These are phyloP conservation scores for Gossypium trilobum DNA, from an alignment of 441 rosid genomes.

Conservation along the genomic window DNA sequence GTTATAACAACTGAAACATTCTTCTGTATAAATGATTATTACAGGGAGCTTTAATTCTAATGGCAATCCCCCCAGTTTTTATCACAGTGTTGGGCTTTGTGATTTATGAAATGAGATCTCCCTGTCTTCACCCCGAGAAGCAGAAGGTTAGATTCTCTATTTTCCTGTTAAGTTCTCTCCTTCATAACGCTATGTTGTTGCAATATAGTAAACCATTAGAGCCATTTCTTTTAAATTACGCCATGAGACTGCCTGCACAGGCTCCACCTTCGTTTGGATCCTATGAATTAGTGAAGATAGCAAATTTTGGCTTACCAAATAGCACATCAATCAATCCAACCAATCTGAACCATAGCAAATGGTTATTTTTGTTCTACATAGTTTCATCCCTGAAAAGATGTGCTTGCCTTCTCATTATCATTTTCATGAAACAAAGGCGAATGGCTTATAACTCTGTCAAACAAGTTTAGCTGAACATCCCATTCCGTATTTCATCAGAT, in stretches of 20 bases:
- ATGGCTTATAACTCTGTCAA: too few species aligned
- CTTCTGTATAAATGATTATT: not conserved
- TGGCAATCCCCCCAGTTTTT: constrained; percentile 53
- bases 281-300: too few species aligned
- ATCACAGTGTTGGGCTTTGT: constrained; percentile 51
- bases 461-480: not conserved
- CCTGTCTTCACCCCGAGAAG: constrained; percentile 29
- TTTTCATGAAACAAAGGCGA: too few species aligned
- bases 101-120: constrained; percentile 45
- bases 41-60: constrained; percentile 51
- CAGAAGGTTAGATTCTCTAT: constrained; percentile 33
- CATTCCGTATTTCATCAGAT: not conserved
- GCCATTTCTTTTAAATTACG: not conserved
- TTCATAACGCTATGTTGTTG: not conserved
- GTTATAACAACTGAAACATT: not conserved
- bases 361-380: too few species aligned
- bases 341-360: too few species aligned
- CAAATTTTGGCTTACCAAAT: too few species aligned
- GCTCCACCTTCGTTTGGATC: not conserved
- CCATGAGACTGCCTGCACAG: not conserved
- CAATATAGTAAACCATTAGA: not conserved
- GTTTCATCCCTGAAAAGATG: too few species aligned
- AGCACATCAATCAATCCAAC: too few species aligned
- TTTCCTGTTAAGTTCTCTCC: not conserved
- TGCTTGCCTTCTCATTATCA: too few species aligned